Conservation (phyloP, 2,329 filamentous ascomycete species). For the Aureobasidium subglaciale region DNA sequence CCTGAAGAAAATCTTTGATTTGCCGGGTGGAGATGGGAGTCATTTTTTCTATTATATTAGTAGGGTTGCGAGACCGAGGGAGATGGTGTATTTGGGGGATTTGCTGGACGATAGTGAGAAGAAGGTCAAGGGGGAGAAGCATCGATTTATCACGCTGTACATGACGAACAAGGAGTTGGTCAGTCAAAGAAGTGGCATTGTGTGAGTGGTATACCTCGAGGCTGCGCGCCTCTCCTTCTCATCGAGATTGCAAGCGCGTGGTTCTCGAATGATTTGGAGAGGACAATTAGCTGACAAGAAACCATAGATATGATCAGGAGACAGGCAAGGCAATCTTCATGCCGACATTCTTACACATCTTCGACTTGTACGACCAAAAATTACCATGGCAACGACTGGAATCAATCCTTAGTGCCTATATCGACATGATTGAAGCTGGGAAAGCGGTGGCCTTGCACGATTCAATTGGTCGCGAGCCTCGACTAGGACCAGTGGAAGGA, state of each 20-base stretch:
- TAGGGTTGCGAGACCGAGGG: constrained; percentile 22
- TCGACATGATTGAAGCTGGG: constrained; percentile 30
- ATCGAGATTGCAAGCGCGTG: background rate
- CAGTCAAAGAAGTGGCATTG: constrained; percentile 26
- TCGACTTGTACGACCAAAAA: constrained; percentile 23
- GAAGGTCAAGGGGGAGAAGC: constrained; percentile 22
- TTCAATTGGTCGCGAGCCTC: constrained; percentile 13
- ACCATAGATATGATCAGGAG: constrained; percentile 24
- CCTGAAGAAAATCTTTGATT: constrained; percentile 28
- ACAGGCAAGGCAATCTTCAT: constrained; percentile 26
- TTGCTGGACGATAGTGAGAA: constrained; percentile 25
- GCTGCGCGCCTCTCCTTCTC: too few species aligned
- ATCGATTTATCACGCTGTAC: constrained; percentile 27
- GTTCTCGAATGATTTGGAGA: background rate
- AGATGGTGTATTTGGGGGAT: constrained; percentile 26
- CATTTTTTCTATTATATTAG: constrained; percentile 29
- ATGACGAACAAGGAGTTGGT: constrained; percentile 25
- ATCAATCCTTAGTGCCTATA: constrained; percentile 26
- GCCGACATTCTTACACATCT: constrained; percentile 29
- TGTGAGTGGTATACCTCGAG: constrained; percentile 22
- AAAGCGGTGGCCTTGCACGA: constrained; percentile 28
- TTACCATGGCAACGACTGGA: constrained; percentile 31
- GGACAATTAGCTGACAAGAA: background rate
- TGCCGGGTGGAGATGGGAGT: constrained; percentile 18
- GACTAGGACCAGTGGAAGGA: constrained; percentile 16